Evolutionary conservation across 768 basidiomycete genomes (phyloP).

Genomic region (Boletus rex-veris): DNA sequence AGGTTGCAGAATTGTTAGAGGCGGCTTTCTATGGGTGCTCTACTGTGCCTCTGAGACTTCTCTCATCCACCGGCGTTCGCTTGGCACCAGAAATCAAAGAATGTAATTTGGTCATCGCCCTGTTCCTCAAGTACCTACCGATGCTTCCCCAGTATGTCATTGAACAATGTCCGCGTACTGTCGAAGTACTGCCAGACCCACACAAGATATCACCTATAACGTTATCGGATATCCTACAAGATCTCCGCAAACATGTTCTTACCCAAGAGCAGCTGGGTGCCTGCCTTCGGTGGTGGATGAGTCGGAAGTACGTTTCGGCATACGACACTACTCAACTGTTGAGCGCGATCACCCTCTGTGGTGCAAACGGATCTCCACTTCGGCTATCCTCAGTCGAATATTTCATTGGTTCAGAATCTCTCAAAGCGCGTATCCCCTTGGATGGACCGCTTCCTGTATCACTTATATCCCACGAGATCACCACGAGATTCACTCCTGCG

Average conservation of each 20-base stretch:
- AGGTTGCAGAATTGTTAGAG: conserved; percentile 68
- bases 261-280: conserved; percentile 70
- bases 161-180: conserved; percentile 45
- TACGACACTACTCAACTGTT: conserved; percentile 45
- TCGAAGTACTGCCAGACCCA: conserved; percentile 54
- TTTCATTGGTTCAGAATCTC: conserved; percentile 59
- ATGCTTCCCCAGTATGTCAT: conserved; percentile 59
- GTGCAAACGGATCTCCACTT: conserved; percentile 51
- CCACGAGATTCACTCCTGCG: conserved; percentile 50
- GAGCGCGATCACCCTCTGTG: conserved; percentile 58
- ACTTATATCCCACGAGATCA: conserved; percentile 53
- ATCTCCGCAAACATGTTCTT: conserved; percentile 66
- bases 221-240: conserved; percentile 73
- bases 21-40: conserved; percentile 72
- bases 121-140: conserved; percentile 76
- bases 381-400: conserved; percentile 45
- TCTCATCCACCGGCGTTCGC: conserved; percentile 72
- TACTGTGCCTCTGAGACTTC: conserved; percentile 31
- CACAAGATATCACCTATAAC: conserved; percentile 69
- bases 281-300: conserved; percentile 70
- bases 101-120: too few relatives aligned
- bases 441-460: conserved; percentile 76
- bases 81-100: conserved; percentile 60
- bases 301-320: neutral
- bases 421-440: conserved; percentile 52